Evolutionary conservation across 352 stramenopile species (phyloP).

Genomic region (Aphanomyces euteiches): DNA sequence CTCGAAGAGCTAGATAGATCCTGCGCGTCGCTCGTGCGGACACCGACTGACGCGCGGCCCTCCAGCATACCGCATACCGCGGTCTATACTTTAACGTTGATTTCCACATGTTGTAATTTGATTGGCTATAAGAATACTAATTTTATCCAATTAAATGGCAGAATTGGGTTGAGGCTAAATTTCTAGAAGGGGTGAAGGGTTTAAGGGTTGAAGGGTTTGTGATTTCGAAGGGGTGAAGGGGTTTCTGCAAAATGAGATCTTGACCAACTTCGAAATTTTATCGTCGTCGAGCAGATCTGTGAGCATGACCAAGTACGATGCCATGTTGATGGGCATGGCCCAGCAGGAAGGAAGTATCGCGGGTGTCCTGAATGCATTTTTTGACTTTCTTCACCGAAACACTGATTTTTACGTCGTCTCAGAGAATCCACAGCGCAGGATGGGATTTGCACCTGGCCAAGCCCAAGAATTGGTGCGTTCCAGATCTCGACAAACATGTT

Average conservation of each 20-base stretch:
- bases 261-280: too few species aligned
- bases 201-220: not conserved
- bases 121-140: constrained; percentile 10
- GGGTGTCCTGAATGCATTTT: constrained; percentile 94
- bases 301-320: constrained; percentile 12
- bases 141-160: constrained; percentile 1
- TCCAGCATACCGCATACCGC: too few species aligned
- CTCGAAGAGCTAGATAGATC: not conserved
- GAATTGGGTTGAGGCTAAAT: not conserved
- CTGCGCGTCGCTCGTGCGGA: too few species aligned
- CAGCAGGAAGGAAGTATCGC: constrained; percentile 94
- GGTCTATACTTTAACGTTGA: too few species aligned
- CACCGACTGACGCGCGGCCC: too few species aligned
- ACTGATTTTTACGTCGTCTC: constrained; percentile 95
- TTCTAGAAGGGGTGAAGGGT: not conserved
- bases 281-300: too few species aligned
- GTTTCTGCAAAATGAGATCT: too few species aligned
- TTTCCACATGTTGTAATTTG: constrained; percentile 21
- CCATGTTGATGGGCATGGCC: constrained; percentile 92
- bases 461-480: constrained; percentile 50
- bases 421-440: constrained; percentile 46
- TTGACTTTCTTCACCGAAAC: constrained; percentile 96
- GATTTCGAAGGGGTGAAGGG: too few species aligned
- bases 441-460: constrained; percentile 61
- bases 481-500: too few species aligned